A percentile compares a stretch with the other conserved stretches of the same genome.
These are phyloP conservation scores for Peronospora belbahrii DNA, from an alignment of 352 stramenopile genomes.

Conservation along the genomic window DNA sequence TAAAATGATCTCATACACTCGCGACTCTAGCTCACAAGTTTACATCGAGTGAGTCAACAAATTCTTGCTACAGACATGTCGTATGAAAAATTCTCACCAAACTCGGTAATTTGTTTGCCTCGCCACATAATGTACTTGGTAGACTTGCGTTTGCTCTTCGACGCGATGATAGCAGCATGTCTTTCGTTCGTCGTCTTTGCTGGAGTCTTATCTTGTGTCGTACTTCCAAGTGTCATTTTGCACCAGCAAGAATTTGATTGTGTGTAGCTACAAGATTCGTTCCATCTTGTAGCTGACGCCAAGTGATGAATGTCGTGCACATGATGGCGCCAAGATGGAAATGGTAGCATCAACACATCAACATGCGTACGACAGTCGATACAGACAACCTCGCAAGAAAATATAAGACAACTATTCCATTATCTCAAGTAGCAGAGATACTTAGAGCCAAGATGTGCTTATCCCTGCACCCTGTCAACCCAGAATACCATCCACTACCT, in stretches of 20 bases:
- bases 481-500: neutral
- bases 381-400: too few species aligned
- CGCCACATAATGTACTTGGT: slow-evolving; percentile 65
- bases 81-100: slow-evolving; percentile 32
- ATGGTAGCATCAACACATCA: neutral
- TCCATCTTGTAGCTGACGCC: slow-evolving; percentile 13
- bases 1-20: slow-evolving; percentile 75
- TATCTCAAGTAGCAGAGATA: slow-evolving; percentile 4
- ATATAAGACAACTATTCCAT: slow-evolving; percentile 1
- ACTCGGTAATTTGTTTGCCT: slow-evolving; percentile 58
- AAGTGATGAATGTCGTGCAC: slow-evolving; percentile 8
- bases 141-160: slow-evolving; percentile 17
- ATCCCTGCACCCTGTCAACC: neutral
- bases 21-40: slow-evolving; percentile 58
- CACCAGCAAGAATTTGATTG: slow-evolving; percentile 9
- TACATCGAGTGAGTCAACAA: neutral
- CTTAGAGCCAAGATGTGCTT: slow-evolving; percentile 9
- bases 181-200: slow-evolving; percentile 8
- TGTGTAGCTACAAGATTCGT: slow-evolving; percentile 7
- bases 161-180: slow-evolving; percentile 8
- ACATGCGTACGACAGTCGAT: neutral
- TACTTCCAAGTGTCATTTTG: slow-evolving; percentile 15
- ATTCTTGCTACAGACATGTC: neutral
- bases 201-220: slow-evolving; percentile 15
- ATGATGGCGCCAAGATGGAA: slow-evolving; percentile 8